Conservation (phyloP, 768 basidiomycete species). For the Lactarius hatsudake region DNA sequence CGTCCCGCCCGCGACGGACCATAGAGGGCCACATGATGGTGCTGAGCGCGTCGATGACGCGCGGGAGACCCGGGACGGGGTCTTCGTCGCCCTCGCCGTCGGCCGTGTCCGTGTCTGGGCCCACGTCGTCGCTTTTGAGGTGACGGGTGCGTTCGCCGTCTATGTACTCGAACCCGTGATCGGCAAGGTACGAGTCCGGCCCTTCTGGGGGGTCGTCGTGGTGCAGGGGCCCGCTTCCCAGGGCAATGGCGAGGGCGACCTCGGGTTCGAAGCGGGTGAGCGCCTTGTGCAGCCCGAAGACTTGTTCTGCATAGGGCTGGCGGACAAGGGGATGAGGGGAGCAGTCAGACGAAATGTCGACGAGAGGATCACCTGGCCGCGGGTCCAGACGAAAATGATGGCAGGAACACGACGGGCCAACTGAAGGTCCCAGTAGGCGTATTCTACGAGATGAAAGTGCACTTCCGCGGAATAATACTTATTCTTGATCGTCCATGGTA, state of each 20-base stretch:
- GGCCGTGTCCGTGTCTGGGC: not conserved
- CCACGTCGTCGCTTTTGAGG: not conserved
- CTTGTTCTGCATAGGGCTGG: conserved; percentile 58
- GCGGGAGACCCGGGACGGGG: conserved; percentile 47
- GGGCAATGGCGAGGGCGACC: conserved; percentile 65
- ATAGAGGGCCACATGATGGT: conserved; percentile 90
- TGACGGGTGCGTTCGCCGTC: conserved; percentile 44
- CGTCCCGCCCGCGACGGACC: conserved; percentile 40
- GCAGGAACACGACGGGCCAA: conserved; percentile 57
- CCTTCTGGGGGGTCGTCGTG: conserved; percentile 38
- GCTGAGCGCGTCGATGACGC: conserved; percentile 75
- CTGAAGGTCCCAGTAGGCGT: conserved; percentile 43
- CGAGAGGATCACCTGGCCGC: conserved; percentile 52
- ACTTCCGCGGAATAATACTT: conserved; percentile 81
- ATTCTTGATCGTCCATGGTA: conserved; percentile 77
- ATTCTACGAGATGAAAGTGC: conserved; percentile 55
- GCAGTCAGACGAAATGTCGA: conserved; percentile 9
- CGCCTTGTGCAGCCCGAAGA: conserved; percentile 47
- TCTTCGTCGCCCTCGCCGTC: conserved; percentile 1
- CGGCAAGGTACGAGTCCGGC: conserved; percentile 64
- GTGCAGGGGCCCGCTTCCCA: conserved; percentile 35
- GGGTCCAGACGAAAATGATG: conserved; percentile 67
- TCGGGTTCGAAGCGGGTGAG: conserved; percentile 59
- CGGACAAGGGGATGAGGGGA: conserved; percentile 7
- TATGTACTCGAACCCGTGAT: conserved; percentile 75